Conservation (phyloP, 805 yeast genomes). For the Yarrowia divulgata region DNA sequence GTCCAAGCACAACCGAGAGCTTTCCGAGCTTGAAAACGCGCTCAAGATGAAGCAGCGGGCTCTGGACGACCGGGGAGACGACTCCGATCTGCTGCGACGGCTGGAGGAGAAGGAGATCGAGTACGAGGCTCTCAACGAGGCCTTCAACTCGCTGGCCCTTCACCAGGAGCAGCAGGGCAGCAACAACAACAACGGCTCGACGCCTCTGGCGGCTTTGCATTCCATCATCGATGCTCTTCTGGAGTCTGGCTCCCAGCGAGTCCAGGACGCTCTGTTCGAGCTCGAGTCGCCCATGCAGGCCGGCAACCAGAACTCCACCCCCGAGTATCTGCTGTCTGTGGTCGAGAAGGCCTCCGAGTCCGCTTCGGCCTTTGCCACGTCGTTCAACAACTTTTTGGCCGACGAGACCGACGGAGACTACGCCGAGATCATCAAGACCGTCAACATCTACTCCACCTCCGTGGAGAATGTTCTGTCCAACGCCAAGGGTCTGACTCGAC, state of each 20-base stretch:
- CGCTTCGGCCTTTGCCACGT: slow-evolving; percentile 81
- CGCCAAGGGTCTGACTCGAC: slow-evolving; percentile 71
- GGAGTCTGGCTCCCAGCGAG: slow-evolving; percentile 68
- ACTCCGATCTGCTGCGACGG: slow-evolving; percentile 50
- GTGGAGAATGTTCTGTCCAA: slow-evolving; percentile 68
- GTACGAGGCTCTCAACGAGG: slow-evolving; percentile 78
- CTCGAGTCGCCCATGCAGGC: slow-evolving; percentile 82
- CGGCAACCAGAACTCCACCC: slow-evolving; percentile 78
- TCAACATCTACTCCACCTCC: slow-evolving; percentile 68
- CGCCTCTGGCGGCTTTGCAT: slow-evolving; percentile 58
- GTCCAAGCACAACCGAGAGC: slow-evolving; percentile 67
- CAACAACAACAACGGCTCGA: slow-evolving; percentile 58
- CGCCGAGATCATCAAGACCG: slow-evolving; percentile 63
- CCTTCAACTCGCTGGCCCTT: slow-evolving; percentile 59
- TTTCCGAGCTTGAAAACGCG: slow-evolving; percentile 58
- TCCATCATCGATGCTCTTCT: slow-evolving; percentile 74
- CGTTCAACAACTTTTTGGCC: slow-evolving; percentile 75
- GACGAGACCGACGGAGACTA: slow-evolving; percentile 77
- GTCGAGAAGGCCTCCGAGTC: slow-evolving; percentile 72
- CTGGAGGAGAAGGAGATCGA: slow-evolving; percentile 77
- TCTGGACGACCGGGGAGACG: slow-evolving; percentile 49
- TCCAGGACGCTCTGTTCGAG: slow-evolving; percentile 74
- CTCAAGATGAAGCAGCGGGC: slow-evolving; percentile 50
- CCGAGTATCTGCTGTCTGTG: slow-evolving; percentile 69
- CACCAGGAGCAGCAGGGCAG: slow-evolving; percentile 48